Conservation (phyloP, 768 basidiomycete species). For the Leucocoprinus birnbaumii region DNA sequence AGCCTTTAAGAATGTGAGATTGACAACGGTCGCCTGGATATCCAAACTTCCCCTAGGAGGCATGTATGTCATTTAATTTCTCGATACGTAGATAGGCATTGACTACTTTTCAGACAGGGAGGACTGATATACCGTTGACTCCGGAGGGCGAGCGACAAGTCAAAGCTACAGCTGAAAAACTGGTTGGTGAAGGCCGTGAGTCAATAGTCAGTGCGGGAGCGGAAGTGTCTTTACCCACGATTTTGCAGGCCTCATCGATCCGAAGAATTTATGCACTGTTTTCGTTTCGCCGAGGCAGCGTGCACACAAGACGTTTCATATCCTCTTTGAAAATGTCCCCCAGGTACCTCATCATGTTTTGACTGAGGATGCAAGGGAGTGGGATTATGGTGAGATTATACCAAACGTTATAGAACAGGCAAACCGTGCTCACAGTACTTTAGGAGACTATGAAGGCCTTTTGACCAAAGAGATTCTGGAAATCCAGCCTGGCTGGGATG, state of each 20-base stretch:
- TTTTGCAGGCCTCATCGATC: slow-evolving; percentile 81
- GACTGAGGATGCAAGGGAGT: slow-evolving; percentile 73
- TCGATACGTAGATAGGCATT: too few relatives aligned
- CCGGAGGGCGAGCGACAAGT: slow-evolving; percentile 70
- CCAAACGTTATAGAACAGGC: too few relatives aligned
- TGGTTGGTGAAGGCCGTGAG: slow-evolving; percentile 81
- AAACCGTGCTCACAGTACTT: too few relatives aligned
- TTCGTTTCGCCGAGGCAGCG: slow-evolving; percentile 87
- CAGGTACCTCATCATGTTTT: slow-evolving; percentile 47
- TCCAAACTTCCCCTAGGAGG: slow-evolving; percentile 37
- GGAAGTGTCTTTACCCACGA: not conserved
- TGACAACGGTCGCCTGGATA: too few relatives aligned
- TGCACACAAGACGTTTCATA: slow-evolving; percentile 82
- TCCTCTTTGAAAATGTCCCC: slow-evolving; percentile 57
- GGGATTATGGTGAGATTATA: slow-evolving; percentile 67
- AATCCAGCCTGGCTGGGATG: slow-evolving; percentile 62
- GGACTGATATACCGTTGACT: slow-evolving; percentile 86
- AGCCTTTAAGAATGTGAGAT: not conserved
- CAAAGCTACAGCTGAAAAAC: slow-evolving; percentile 51
- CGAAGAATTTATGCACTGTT: slow-evolving; percentile 68
- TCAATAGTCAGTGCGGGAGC: slow-evolving; percentile 12
- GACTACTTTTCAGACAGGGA: slow-evolving; percentile 75
- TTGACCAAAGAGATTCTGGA: slow-evolving; percentile 73
- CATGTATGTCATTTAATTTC: slow-evolving; percentile 52
- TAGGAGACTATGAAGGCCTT: slow-evolving; percentile 85